These are phyloP conservation scores for Psilocybe cubensis DNA, from an alignment of 768 basidiomycete species.

Conservation along the genomic window DNA sequence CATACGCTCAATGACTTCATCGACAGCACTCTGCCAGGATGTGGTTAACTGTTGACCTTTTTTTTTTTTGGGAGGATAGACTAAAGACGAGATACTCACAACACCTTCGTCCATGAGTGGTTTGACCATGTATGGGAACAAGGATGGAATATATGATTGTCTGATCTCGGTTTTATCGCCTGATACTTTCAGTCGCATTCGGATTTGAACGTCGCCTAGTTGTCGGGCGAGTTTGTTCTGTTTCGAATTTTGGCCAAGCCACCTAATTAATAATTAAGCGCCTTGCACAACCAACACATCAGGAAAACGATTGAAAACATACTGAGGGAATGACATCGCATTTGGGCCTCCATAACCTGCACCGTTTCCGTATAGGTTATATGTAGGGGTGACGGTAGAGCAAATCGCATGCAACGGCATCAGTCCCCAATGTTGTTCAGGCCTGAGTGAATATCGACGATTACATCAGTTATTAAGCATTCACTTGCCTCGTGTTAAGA, in stretches of 20 bases:
- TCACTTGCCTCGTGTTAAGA: not conserved
- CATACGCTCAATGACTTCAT: constrained; percentile 85
- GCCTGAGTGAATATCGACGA: constrained; percentile 43
- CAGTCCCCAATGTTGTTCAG: constrained; percentile 94
- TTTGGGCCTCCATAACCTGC: constrained; percentile 69
- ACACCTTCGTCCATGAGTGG: constrained; percentile 77
- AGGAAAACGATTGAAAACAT: constrained; percentile 29
- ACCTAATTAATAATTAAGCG: constrained; percentile 50
- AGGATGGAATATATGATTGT: constrained; percentile 88
- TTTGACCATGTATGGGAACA: constrained; percentile 79
- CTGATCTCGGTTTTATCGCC: constrained; percentile 90
- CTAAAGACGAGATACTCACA: constrained; percentile 50
- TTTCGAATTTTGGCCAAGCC: constrained; percentile 98
- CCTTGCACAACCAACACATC: not conserved
- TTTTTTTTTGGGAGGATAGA: not conserved
- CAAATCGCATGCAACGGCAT: constrained; percentile 94
- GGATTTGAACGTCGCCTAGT: constrained; percentile 88
- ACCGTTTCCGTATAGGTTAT: constrained; percentile 75
- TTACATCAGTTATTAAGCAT: not conserved
- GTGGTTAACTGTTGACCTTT: constrained; percentile 1
- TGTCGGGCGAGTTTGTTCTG: constrained; percentile 80
- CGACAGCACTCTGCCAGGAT: constrained; percentile 71
- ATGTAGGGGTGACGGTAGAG: constrained; percentile 90
- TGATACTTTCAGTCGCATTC: constrained; percentile 93
- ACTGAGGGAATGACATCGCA: constrained; percentile 84